Evolutionary conservation across 2,329 filamentous ascomycete species (phyloP), one percentile per base, ranked within the genome.

Genomic region (Botrytis pseudocinerea): DNA sequence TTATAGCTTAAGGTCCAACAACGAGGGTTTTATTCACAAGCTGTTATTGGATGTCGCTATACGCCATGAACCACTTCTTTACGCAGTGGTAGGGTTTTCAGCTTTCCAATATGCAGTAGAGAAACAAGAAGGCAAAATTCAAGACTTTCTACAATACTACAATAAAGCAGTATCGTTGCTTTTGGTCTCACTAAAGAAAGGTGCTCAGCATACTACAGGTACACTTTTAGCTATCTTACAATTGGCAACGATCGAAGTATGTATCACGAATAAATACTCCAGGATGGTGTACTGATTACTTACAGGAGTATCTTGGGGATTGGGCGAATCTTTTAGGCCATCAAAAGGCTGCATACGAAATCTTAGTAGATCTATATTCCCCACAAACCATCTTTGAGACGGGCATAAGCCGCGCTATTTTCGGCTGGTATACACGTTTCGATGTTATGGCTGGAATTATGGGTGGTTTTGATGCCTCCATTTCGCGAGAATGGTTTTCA

Each of bases 241-340:
- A 79, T 87, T 98, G 68, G 94, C 95, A 72, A 97, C 93, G 4
- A 96, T 98, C 72, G 96, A 99, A 88, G 94, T 97, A 85, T 79
- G 85, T 16, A 16, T 16, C 20, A 20, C 18, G 12, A 76, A 28
- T 44, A 18, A 44, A 54, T 46, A 65, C 51, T 73, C 22, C 69
- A 64, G 44, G 18, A n/a, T 32, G 44, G 22, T 14, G 20, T 66
- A 62, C 73, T 75, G 74, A 76, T 35, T 16, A 60, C 75, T 77
- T 69, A 69, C 62, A 97, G 94, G 96, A 98, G 83, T 97, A 94
- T 78, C 87, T 98, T 63, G 96, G 96, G 20, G 96, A 99, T 80
- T 98, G 94, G 94, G 90, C 97, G 70, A 98, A 97, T 78, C 85
- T 98, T 25, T 91, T 96, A 82, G 93, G 94, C 35, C 96, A 98